Conservation (phyloP, 108 stramenopile species). For the Nitzschia putrida region DNA sequence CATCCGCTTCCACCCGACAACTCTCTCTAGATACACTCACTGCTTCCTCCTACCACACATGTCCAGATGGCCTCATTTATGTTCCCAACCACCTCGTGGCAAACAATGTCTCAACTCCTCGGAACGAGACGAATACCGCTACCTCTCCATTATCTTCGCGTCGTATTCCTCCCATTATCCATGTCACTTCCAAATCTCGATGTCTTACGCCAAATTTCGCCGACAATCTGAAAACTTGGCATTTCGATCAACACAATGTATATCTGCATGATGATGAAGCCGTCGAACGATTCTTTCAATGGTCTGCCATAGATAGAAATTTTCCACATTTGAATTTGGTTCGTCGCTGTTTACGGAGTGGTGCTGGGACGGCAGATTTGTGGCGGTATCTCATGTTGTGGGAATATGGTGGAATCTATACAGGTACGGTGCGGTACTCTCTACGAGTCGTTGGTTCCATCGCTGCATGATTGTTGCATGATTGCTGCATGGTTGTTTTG, state of each 20-base stretch:
- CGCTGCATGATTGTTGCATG: not conserved
- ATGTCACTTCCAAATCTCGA: slow-evolving; percentile 45
- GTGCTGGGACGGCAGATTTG: slow-evolving; percentile 37
- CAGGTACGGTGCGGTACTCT: slow-evolving; percentile 9
- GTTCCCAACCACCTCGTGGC: not conserved
- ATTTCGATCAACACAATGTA: slow-evolving; percentile 39
- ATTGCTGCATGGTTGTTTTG: not conserved
- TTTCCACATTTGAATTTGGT: slow-evolving; percentile 43
- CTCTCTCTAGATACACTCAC: slow-evolving; percentile 2
- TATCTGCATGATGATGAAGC: slow-evolving; percentile 71
- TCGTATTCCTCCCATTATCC: slow-evolving; percentile 45
- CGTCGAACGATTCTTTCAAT: slow-evolving; percentile 51
- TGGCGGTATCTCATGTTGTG: slow-evolving; percentile 49
- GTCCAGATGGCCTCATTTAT: slow-evolving; percentile 1
- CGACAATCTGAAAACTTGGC: slow-evolving; percentile 18
- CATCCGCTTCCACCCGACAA: not conserved
- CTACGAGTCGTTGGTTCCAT: too few relatives aligned
- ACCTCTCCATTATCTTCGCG: not conserved
- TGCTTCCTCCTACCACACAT: not conserved
- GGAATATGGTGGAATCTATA: slow-evolving; percentile 59
- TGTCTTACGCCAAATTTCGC: slow-evolving; percentile 31
- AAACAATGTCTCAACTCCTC: not conserved
- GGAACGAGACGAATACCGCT: not conserved
- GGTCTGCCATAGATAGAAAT: slow-evolving; percentile 20
- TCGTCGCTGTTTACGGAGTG: slow-evolving; percentile 29